Conservation (phyloP, 1,284 basidiomycete species). For the Athelia psychrophila region DNA sequence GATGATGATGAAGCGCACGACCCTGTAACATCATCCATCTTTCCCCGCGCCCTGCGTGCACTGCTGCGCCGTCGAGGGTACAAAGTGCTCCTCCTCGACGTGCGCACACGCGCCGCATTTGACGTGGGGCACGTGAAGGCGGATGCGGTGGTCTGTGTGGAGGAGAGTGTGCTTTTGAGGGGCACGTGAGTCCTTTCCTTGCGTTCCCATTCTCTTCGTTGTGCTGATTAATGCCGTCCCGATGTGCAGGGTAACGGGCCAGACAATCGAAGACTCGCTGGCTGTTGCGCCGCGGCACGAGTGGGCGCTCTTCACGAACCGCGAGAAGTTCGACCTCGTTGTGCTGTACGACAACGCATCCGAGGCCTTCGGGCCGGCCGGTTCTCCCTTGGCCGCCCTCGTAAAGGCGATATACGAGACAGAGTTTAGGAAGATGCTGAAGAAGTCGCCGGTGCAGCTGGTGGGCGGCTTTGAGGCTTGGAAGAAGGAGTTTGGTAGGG, state of each 20-base stretch:
- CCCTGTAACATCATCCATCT: not conserved
- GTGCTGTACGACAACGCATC: slow-evolving; percentile 84
- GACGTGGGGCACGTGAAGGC: slow-evolving; percentile 70
- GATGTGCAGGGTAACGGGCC: slow-evolving; percentile 57
- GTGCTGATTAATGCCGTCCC: slow-evolving; percentile 4
- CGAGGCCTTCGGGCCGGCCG: slow-evolving; percentile 45
- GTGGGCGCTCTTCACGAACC: slow-evolving; percentile 69
- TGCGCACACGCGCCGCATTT: slow-evolving; percentile 77
- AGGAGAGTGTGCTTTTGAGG: slow-evolving; percentile 74
- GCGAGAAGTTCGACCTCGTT: slow-evolving; percentile 89
- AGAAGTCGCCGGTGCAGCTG: slow-evolving; percentile 80
- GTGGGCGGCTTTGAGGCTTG: slow-evolving; percentile 87
- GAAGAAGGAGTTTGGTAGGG: slow-evolving; percentile 62
- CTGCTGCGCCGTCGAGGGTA: slow-evolving; percentile 55
- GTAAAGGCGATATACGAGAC: slow-evolving; percentile 70
- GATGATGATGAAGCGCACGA: slow-evolving; percentile 55
- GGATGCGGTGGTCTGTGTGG: slow-evolving; percentile 80
- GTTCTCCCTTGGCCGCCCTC: slow-evolving; percentile 58
- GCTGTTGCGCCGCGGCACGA: slow-evolving; percentile 72
- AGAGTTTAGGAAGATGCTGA: slow-evolving; percentile 72
- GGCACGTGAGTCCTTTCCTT: slow-evolving; percentile 50
- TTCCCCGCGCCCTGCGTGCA: slow-evolving; percentile 36
- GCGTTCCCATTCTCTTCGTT: not conserved
- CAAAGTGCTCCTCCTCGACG: slow-evolving; percentile 80
- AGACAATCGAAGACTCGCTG: slow-evolving; percentile 76